phyloP scores from a whole-genome alignment of 169 alveolate genomes.

The Plasmodium fragile region DNA sequence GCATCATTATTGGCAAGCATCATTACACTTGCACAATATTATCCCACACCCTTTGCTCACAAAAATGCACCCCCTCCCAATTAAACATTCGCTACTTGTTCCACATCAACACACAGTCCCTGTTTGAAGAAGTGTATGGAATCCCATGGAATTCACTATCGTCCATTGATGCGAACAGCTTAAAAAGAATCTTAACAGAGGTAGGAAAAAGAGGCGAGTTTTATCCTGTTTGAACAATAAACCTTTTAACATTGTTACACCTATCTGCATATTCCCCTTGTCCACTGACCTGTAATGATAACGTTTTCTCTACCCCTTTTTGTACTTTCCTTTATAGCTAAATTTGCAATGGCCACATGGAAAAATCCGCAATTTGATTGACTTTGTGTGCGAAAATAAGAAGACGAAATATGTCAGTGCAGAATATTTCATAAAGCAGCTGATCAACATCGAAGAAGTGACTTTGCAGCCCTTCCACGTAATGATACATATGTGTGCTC shows the following conservation, averaged over 20 bases:
- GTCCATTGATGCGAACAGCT: slow-evolving; percentile 68
- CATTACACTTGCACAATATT: neutral
- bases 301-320: neutral
- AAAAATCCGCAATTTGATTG: slow-evolving; percentile 63
- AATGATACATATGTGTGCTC: slow-evolving; percentile 2
- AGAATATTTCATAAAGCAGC: slow-evolving; percentile 71
- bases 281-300: neutral
- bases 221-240: neutral
- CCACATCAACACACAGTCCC: slow-evolving; percentile 20
- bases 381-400: slow-evolving; percentile 74
- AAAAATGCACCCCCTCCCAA: neutral
- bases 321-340: slow-evolving; percentile 22
- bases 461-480: slow-evolving; percentile 73
- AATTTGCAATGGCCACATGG: slow-evolving; percentile 77
- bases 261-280: neutral
- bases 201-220: slow-evolving; percentile 12
- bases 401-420: slow-evolving; percentile 76
- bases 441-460: slow-evolving; percentile 75
- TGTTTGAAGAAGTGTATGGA: slow-evolving; percentile 73
- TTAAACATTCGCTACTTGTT: neutral
- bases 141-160: slow-evolving; percentile 75
- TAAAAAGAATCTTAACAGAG: slow-evolving; percentile 54
- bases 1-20: neutral
- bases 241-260: neutral
- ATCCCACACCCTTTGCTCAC: neutral